phyloP scores from a whole-genome alignment of 2,329 filamentous ascomycete genomes.

The Balansia obtecta region DNA sequence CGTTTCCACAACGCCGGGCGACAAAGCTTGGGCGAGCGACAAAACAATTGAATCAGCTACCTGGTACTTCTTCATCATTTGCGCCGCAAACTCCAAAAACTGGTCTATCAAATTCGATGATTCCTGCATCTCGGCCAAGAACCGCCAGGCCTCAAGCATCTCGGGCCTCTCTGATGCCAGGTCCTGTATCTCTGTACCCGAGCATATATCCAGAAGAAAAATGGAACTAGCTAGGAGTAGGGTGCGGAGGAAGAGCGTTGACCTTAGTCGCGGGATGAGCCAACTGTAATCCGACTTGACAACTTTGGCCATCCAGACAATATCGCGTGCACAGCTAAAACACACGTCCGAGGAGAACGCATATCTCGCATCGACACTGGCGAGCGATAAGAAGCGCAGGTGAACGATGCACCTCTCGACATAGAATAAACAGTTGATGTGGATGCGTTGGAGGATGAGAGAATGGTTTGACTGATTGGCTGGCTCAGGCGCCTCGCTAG shows the following conservation, averaged over 20 bases:
- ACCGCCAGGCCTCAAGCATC: constrained; percentile 3
- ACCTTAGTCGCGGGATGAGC: constrained; percentile 1
- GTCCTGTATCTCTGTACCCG: background rate
- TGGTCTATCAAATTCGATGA: constrained; percentile 3
- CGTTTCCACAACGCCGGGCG: background rate
- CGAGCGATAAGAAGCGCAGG: constrained; percentile 2
- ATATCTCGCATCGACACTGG: background rate
- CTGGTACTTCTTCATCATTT: constrained; percentile 5
- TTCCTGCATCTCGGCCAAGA: constrained; percentile 1
- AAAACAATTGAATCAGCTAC: background rate
- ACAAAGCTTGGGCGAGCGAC: background rate
- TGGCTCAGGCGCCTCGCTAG: background rate
- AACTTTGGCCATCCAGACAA: constrained; percentile 1
- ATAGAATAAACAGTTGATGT: constrained; percentile 5
- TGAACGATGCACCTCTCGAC: constrained; percentile 3
- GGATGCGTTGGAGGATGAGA: constrained; percentile 2
- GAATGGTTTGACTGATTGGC: background rate
- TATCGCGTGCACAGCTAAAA: constrained; percentile 1
- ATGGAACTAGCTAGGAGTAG: constrained; percentile 2
- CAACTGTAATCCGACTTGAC: constrained; percentile 1
- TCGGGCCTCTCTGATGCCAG: constrained; percentile 1
- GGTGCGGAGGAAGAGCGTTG: background rate
- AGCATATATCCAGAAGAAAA: constrained; percentile 5
- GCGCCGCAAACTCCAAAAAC: constrained; percentile 4
- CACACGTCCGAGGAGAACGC: constrained; percentile 1